Evolutionary conservation across 208 protist genomes (phyloP), one percentile per base, ranked within the genome.

Genomic region (Trypanosoma brucei): DNA sequence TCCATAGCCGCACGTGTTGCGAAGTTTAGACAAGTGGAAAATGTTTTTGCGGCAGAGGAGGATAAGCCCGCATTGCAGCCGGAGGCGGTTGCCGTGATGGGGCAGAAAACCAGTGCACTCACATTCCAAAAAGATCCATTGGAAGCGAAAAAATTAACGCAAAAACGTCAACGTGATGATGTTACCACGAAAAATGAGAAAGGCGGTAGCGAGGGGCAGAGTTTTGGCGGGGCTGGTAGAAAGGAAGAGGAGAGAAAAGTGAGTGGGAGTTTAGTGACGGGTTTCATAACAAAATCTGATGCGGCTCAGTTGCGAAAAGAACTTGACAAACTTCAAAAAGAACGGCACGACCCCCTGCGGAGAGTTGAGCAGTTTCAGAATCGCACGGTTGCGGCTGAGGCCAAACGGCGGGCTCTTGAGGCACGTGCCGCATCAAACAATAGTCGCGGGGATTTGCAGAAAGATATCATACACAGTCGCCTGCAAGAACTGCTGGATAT

Each of bases 21-120:
- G 4, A 74, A 70, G 50, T 82, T 76, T 34, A 70, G 70, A 34
- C 76, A 76, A 46, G 83, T 84, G 6, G 72, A 78, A 33, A 85
- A 81, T 59, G 86, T 94, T 46, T 94, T 94, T 46, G 83, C 82
- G 6, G 87, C 80, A 1, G 81, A 81, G 33, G 50, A 6, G 50
- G 50, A 34, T 54, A 8, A 33, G 0, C 6, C 31, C 6, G 22
- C 9, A 31, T 33, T 33, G n/a, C 5, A 6, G n/a, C 0, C 22
- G 50, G n/a, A 6, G 6, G 9, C 31, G 55, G 14, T 8, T 7
- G 33, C 11, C 8, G n/a, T 51, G 7, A 22, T 45, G 7, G 55
- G 30, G n/a, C 14, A 53, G 45, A 50, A 54, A 44, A 37, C 50
- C n/a, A 42, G 59, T 40, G 7, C 33, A 2, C 50, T 72, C 14